A percentile compares a stretch with the other conserved stretches of the same genome.
These are phyloP conservation scores for Kodamaea plutei DNA, from an alignment of 1,139 yeast genomes.

Conservation along the genomic window DNA sequence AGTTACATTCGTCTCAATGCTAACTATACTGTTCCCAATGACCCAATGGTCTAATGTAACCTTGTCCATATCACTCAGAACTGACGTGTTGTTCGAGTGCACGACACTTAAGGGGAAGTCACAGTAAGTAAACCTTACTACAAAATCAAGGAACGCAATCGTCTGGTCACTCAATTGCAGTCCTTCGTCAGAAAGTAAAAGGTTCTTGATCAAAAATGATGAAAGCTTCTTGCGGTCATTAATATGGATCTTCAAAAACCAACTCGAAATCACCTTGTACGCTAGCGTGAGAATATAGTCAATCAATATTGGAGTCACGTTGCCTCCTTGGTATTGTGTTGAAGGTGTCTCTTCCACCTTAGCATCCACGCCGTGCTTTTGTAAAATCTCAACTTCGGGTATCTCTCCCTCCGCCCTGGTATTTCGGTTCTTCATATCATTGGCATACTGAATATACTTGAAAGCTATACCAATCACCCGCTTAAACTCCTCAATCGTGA, in stretches of 20 bases:
- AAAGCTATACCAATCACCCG: constrained; percentile 82
- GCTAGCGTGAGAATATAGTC: constrained; percentile 63
- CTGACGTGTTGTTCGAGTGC: constrained; percentile 15
- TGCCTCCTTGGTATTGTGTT: constrained; percentile 34
- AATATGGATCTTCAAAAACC: constrained; percentile 67
- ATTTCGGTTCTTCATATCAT: constrained; percentile 40
- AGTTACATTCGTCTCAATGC: constrained; percentile 50
- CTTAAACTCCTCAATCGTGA: constrained; percentile 73
- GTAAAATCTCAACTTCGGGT: constrained; percentile 11
- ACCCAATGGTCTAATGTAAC: constrained; percentile 52
- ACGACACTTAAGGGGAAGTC: constrained; percentile 54
- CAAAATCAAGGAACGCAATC: constrained; percentile 63
- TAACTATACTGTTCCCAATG: constrained; percentile 53
- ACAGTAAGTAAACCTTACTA: constrained; percentile 63
- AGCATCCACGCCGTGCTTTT: constrained; percentile 43
- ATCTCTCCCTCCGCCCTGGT: constrained; percentile 15
- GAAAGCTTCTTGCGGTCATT: constrained; percentile 57
- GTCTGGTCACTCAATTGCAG: constrained; percentile 44
- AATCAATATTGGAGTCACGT: constrained; percentile 46
- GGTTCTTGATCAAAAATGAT: constrained; percentile 58
- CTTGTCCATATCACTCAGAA: constrained; percentile 13
- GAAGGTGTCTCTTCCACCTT: constrained; percentile 45
- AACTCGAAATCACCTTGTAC: constrained; percentile 62
- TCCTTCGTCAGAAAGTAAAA: constrained; percentile 24
- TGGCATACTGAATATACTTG: constrained; percentile 69